Base-by-base conservation (phyloP, 1,284 basidiomycete genomes). In the Papiliotrema fonsecae region DNA sequence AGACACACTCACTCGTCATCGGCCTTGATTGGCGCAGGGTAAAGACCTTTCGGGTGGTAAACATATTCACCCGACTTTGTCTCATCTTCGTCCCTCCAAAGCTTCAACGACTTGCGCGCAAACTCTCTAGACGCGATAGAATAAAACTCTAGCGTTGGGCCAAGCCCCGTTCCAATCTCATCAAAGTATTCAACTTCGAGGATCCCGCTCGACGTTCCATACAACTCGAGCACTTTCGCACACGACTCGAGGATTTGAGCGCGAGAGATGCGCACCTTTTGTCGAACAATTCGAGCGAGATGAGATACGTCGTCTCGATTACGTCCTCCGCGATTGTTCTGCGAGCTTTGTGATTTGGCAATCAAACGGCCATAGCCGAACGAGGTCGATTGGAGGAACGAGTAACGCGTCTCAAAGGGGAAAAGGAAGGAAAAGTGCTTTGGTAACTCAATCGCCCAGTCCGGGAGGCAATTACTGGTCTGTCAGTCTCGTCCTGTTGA, bases 161-260 rank as follows among this genome's bases (percentile, higher is more conserved):
- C 96, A 11, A 98, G 77, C 26, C 96, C 96, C 2, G 96, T 98
- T 21, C 96, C 96, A 43, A 97, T 94, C 77, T 99, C 96, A 67
- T 97, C 92, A 69, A 97, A 97, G 77, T 97, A 98, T 73, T 99
- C 93, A 45, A 98, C 90, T 70, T 98, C 94, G 19, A 98, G 80
- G 38, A 97, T 84, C 1, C 90, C 91, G 6, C 87, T 88, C 11
- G 87, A 91, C 1, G 74, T 74, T 6, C 92, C 94, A 65, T 97
- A 98, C 22, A 98, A 78, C 74, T 98, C 94, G 60, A 98, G 92
- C 2, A 97, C 94, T 73, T 97, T 97, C 66, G 94, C 85, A 1
- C 91, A 92, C n/a, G 91, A 96, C 67, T 97, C 92, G 22, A 99
- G 79, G 32, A 98, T 85, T 62, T 94, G 89, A 59, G 87, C 86